phyloP scores from a whole-genome alignment of 805 yeast species.

The Yarrowia bubula region DNA sequence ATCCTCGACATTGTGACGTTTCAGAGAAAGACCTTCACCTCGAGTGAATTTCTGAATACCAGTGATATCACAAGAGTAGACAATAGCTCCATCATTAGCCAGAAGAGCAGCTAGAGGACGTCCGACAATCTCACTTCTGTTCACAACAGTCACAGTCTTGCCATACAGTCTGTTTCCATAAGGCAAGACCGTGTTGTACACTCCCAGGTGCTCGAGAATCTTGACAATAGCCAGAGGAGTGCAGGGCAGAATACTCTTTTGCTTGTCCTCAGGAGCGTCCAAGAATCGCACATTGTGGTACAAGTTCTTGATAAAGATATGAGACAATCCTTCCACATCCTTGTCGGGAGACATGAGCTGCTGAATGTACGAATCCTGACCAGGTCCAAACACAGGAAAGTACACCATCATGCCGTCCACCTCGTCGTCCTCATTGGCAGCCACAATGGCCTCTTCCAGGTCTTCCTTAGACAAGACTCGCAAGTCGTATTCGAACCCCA shows the following conservation, averaged over 20 bases:
- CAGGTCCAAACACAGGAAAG: conserved; percentile 94
- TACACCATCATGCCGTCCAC: conserved; percentile 95
- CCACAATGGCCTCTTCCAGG: conserved; percentile 76
- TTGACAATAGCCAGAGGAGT: conserved; percentile 95
- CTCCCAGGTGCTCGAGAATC: conserved; percentile 83
- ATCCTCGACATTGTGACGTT: conserved; percentile 77
- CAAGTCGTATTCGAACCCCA: conserved; percentile 84
- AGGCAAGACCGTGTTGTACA: conserved; percentile 75
- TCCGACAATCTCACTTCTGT: conserved; percentile 95
- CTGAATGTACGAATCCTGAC: conserved; percentile 93
- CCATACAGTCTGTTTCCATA: conserved; percentile 94
- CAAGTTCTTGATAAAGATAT: conserved; percentile 86
- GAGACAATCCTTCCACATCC: conserved; percentile 95
- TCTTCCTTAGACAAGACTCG: conserved; percentile 73
- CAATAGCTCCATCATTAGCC: conserved; percentile 97
- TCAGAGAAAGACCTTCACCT: conserved; percentile 82
- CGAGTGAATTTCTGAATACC: conserved; percentile 89
- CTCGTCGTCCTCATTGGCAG: conserved; percentile 70
- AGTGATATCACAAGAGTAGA: conserved; percentile 84
- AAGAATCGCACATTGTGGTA: conserved; percentile 88
- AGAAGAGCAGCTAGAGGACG: conserved; percentile 92
- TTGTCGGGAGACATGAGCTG: conserved; percentile 88
- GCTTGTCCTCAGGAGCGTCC: conserved; percentile 60
- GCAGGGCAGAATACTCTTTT: conserved; percentile 90
- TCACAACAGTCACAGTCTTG: conserved; percentile 84